Conservation (phyloP, 805 yeast species). For the Candida sakaeoensis region DNA sequence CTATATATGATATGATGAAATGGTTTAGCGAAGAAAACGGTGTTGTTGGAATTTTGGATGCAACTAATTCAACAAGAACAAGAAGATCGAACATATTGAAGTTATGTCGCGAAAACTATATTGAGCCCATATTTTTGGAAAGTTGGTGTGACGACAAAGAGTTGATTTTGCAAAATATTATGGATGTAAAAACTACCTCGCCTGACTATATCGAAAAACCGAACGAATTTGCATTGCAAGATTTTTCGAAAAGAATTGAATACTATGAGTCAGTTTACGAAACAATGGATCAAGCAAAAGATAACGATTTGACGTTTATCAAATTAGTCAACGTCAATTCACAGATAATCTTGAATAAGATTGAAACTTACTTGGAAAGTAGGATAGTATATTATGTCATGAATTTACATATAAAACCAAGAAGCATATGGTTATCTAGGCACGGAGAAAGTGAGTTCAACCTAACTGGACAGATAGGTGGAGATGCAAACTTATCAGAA, state of each 20-base stretch:
- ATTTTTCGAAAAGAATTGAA: constrained; percentile 69
- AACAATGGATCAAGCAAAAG: constrained; percentile 59
- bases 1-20: constrained; percentile 73
- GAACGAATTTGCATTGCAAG: constrained; percentile 67
- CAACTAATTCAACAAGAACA: constrained; percentile 78
- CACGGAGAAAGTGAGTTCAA: constrained; percentile 95
- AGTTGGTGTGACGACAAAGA: constrained; percentile 85
- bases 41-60: constrained; percentile 90
- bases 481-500: constrained; percentile 81
- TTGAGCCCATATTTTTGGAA: constrained; percentile 90
- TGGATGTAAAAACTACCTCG: constrained; percentile 82
- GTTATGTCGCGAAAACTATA: constrained; percentile 58
- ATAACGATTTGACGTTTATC: constrained; percentile 72
- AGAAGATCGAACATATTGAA: constrained; percentile 64
- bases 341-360: constrained; percentile 82
- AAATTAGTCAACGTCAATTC: constrained; percentile 84
- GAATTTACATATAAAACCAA: constrained; percentile 91
- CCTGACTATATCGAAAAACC: constrained; percentile 75
- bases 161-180: constrained; percentile 70
- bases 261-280: constrained; percentile 74
- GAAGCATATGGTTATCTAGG: constrained; percentile 89
- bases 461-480: constrained; percentile 92
- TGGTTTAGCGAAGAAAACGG: constrained; percentile 84
- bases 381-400: constrained; percentile 92
- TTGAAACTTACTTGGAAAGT: constrained; percentile 84